A percentile compares a stretch with the other conserved stretches of the same genome.
Evolutionary conservation across 2,329 filamentous ascomycete species (phyloP).

Genomic region (Beauveria rudraprayagi): DNA sequence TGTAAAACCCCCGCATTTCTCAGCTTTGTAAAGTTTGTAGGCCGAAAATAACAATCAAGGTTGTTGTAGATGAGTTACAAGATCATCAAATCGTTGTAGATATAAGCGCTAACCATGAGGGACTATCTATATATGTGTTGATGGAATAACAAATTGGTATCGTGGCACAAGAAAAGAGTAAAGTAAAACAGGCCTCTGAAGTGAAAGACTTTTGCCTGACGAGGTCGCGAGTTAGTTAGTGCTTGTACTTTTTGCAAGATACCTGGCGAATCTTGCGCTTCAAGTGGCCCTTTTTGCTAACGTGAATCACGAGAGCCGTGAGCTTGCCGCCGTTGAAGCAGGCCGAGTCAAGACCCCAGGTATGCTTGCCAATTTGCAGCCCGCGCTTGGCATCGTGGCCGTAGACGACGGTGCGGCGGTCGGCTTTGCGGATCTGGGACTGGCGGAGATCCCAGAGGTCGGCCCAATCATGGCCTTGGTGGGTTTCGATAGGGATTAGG

Average conservation of each 20-base stretch:
- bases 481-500: constrained; percentile 31
- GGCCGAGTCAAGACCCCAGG: constrained; percentile 76
- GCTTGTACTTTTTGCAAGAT: constrained; percentile 24
- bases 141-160: constrained; percentile 8
- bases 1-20: too few relatives aligned
- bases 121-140: background rate
- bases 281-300: constrained; percentile 24
- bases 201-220: background rate
- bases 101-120: background rate
- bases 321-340: constrained; percentile 71
- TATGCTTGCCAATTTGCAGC: constrained; percentile 54
- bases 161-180: background rate
- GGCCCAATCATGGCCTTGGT: constrained; percentile 58
- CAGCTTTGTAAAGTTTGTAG: too few relatives aligned
- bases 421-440: constrained; percentile 20
- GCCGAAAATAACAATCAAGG: too few relatives aligned
- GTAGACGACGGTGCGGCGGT: constrained; percentile 66
- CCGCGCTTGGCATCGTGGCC: constrained; percentile 76
- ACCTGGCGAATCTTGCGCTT: constrained; percentile 34
- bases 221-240: background rate
- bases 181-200: background rate
- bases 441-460: constrained; percentile 52
- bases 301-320: constrained; percentile 68
- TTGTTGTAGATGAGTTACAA: too few relatives aligned
- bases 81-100: background rate